Evolutionary conservation across 2,329 filamentous ascomycete genomes (phyloP).

Genomic region (Venturia carpophila): DNA sequence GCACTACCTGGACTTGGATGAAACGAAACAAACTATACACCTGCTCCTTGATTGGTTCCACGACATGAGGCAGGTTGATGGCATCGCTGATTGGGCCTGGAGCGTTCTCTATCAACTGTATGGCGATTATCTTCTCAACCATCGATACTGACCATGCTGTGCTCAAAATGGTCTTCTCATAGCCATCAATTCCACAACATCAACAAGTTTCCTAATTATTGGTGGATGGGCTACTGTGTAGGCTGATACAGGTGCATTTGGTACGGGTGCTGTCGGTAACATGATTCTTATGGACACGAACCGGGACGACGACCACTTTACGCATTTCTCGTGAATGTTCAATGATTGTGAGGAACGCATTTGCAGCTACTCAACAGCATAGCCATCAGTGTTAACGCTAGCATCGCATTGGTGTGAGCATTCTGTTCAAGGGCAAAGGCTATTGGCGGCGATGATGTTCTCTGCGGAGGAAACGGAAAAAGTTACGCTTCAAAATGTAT

Average conservation of each 20-base stretch:
- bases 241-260: neutral
- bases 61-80: conserved; percentile 49
- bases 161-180: neutral
- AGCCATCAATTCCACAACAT: neutral
- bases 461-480: neutral
- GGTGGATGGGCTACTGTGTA: neutral
- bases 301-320: neutral
- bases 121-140: neutral
- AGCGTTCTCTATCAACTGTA: conserved; percentile 43
- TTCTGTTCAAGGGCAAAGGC: neutral
- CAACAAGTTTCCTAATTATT: neutral
- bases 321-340: neutral
- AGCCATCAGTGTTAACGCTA: neutral
- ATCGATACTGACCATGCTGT: neutral
- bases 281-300: neutral
- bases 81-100: conserved; percentile 51
- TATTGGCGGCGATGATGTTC: neutral
- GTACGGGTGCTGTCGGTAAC: neutral
- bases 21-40: conserved; percentile 46
- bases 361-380: neutral
- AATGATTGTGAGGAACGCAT: neutral
- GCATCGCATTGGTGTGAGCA: neutral
- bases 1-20: conserved; percentile 37
- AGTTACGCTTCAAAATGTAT: neutral
- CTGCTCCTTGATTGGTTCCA: conserved; percentile 53